These are phyloP conservation scores for Candida vaughaniae DNA, from an alignment of 805 yeast genomes.

Conservation along the genomic window DNA sequence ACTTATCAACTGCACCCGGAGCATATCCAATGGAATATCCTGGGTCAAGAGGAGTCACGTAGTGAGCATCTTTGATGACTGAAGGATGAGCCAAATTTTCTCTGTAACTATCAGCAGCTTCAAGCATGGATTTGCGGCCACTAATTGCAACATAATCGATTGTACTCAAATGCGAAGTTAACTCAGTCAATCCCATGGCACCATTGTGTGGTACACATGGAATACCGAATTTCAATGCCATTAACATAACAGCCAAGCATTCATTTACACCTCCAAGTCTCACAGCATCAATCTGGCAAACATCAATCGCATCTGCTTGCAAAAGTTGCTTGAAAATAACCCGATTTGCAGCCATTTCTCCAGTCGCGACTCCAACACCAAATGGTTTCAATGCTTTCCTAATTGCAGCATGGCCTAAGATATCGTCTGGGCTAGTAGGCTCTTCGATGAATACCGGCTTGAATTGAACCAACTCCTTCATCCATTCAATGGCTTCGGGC, in stretches of 20 bases:
- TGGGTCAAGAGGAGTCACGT: slow-evolving; percentile 17
- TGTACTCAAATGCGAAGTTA: slow-evolving; percentile 15
- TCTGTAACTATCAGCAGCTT: slow-evolving; percentile 17
- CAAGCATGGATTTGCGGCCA: slow-evolving; percentile 16
- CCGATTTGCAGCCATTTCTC: slow-evolving; percentile 17
- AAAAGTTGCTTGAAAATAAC: slow-evolving; percentile 16
- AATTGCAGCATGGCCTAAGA: slow-evolving; percentile 17
- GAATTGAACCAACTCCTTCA: slow-evolving; percentile 16
- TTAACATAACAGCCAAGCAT: slow-evolving; percentile 17
- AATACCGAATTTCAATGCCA: slow-evolving; percentile 15
- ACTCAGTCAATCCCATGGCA: slow-evolving; percentile 17
- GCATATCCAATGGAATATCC: slow-evolving; percentile 17
- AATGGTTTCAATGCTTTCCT: slow-evolving; percentile 16
- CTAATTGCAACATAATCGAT: slow-evolving; percentile 15
- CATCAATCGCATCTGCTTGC: slow-evolving; percentile 17
- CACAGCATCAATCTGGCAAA: slow-evolving; percentile 17
- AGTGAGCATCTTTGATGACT: slow-evolving; percentile 15
- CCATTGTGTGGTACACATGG: slow-evolving; percentile 18
- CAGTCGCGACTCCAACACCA: slow-evolving; percentile 16
- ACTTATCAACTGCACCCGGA: slow-evolving; percentile 15
- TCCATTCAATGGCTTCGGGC: slow-evolving; percentile 18
- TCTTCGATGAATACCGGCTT: slow-evolving; percentile 17
- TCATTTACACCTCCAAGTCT: slow-evolving; percentile 16
- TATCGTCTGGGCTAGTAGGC: slow-evolving; percentile 17
- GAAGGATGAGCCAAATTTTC: slow-evolving; percentile 15